Conservation (phyloP, 345 rosid species). For the Populus alba region DNA sequence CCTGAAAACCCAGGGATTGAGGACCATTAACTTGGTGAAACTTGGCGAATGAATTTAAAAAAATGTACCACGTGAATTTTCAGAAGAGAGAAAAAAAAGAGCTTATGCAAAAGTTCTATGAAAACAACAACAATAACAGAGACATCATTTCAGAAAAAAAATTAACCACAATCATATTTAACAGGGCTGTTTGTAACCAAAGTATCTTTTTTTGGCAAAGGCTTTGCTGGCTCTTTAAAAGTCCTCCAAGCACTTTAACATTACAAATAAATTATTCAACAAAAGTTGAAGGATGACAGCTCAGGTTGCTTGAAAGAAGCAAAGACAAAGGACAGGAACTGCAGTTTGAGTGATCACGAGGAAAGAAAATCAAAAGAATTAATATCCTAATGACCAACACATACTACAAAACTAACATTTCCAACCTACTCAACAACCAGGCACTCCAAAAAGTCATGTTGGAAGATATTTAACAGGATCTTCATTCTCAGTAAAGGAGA, state of each 20-base stretch:
- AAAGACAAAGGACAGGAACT: neutral
- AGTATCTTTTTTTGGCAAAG: neutral
- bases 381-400: neutral
- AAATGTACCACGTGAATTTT: neutral
- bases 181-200: neutral
- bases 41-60: no score
- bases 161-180: neutral
- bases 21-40: neutral
- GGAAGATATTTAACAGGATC: neutral
- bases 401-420: neutral
- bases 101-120: no score
- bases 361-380: neutral
- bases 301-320: neutral
- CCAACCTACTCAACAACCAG: neutral
- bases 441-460: neutral
- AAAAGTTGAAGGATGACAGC: neutral
- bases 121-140: neutral
- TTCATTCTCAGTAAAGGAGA: neutral
- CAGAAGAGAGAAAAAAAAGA: no score
- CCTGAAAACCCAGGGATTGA: conserved; percentile 21
- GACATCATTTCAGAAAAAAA: neutral
- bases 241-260: neutral
- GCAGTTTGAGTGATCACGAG: neutral
- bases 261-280: neutral
- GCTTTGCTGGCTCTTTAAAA: neutral